A percentile compares a stretch with the other conserved stretches of the same genome.
phyloP scores from a whole-genome alignment of 768 basidiomycete species.

The Agaricus subrufescens region DNA sequence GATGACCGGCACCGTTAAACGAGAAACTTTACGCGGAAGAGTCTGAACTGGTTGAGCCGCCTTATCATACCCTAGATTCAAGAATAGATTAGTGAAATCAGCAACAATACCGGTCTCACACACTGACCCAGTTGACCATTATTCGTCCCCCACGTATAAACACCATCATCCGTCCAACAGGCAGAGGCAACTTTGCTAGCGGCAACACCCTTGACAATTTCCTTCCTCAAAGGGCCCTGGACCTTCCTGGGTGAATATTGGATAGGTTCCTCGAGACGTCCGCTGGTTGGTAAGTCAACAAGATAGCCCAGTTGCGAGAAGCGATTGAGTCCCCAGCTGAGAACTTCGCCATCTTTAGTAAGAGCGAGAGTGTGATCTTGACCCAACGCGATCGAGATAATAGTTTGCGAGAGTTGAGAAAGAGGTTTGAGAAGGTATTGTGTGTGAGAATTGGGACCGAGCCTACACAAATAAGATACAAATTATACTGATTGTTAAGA shows the following conservation, averaged over 20 bases:
- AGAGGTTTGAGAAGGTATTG: conserved; percentile 69
- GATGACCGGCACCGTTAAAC: conserved; percentile 63
- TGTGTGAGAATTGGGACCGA: conserved; percentile 74
- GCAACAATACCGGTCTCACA: neutral
- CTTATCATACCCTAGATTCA: conserved; percentile 66
- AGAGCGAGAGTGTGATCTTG: conserved; percentile 94
- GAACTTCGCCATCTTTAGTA: conserved; percentile 75
- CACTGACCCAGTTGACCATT: conserved; percentile 80
- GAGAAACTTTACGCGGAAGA: conserved; percentile 76
- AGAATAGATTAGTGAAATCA: neutral
- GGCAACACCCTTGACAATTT: conserved; percentile 74
- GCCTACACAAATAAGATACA: conserved; percentile 29
- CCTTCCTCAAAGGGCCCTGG: conserved; percentile 69
- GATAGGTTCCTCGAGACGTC: conserved; percentile 62
- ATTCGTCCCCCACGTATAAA: conserved; percentile 94
- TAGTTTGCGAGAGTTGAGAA: conserved; percentile 47
- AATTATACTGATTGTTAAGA: neutral
- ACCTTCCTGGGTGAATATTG: conserved; percentile 77
- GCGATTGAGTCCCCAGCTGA: conserved; percentile 88
- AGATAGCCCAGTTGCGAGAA: conserved; percentile 88
- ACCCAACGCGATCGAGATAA: conserved; percentile 73
- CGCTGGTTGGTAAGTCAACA: conserved; percentile 49
- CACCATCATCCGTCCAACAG: conserved; percentile 72
- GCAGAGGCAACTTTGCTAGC: conserved; percentile 85
- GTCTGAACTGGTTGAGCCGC: conserved; percentile 69